Percentiles rank a stretch among this genome's conserved stretches.
phyloP scores from a whole-genome alignment of 1,284 basidiomycete genomes.

The Cutaneotrichosporon spelunceum region DNA sequence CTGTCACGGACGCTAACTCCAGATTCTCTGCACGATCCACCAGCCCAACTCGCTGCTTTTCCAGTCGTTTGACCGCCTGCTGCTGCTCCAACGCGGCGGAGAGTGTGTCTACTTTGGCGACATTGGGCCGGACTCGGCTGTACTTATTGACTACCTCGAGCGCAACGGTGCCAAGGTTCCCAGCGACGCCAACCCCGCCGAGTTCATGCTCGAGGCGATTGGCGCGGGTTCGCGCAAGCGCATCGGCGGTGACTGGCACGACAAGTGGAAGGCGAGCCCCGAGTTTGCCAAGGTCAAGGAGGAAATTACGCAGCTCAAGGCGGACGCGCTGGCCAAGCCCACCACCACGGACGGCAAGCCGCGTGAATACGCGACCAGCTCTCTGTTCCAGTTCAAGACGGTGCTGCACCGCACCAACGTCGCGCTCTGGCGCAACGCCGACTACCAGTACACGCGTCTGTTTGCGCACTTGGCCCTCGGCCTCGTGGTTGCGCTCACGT shows the following conservation, averaged over 20 bases:
- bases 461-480: slow-evolving; percentile 74
- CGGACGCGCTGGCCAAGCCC: slow-evolving; percentile 48
- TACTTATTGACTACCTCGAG: slow-evolving; percentile 58
- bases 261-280: slow-evolving; percentile 62
- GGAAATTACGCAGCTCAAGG: slow-evolving; percentile 54
- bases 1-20: too few species aligned
- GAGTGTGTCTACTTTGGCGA: slow-evolving; percentile 55
- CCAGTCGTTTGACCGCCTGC: slow-evolving; percentile 57
- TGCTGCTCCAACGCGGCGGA: slow-evolving; percentile 53
- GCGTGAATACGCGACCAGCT: slow-evolving; percentile 60
- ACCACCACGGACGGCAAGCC: slow-evolving; percentile 39
- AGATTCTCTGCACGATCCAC: slow-evolving; percentile 51
- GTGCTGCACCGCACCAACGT: slow-evolving; percentile 71
- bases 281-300: slow-evolving; percentile 51
- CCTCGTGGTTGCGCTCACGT: slow-evolving; percentile 75
- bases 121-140: slow-evolving; percentile 56
- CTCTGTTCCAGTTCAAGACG: slow-evolving; percentile 71
- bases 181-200: slow-evolving; percentile 56
- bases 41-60: slow-evolving; percentile 57
- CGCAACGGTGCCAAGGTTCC: slow-evolving; percentile 56
- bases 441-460: slow-evolving; percentile 68
- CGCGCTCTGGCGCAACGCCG: slow-evolving; percentile 74
- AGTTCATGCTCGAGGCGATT: slow-evolving; percentile 60
- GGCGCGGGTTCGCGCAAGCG: slow-evolving; percentile 66
- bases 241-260: slow-evolving; percentile 70